Evolutionary conservation across 306 rosid species (phyloP).

Genomic region (Astragalus membranaceus): DNA sequence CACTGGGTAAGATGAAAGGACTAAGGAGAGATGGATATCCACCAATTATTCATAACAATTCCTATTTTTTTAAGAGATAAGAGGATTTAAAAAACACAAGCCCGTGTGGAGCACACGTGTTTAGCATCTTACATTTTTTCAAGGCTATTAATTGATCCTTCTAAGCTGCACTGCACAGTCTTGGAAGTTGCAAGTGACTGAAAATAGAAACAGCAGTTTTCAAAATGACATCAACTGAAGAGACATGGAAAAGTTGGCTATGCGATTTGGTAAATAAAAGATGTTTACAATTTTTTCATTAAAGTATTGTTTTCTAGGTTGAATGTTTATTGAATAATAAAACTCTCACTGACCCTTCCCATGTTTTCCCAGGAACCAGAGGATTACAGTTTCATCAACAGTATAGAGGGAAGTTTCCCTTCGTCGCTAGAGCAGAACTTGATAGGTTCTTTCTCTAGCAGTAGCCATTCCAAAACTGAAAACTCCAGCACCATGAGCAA

Average conservation of each 20-base stretch:
- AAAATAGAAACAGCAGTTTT: not conserved
- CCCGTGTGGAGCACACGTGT: too few relatives aligned
- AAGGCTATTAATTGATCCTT: not conserved
- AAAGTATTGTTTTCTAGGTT: not conserved
- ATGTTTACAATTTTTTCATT: not conserved
- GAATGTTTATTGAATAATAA: not conserved
- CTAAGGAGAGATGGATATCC: too few relatives aligned
- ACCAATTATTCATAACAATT: too few relatives aligned
- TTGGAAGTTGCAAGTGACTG: not conserved
- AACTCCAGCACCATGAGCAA: constrained; percentile 31
- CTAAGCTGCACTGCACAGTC: not conserved
- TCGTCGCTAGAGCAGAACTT: constrained; percentile 7
- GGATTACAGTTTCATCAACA: constrained; percentile 26
- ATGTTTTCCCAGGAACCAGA: constrained; percentile 29
- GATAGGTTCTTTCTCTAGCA: constrained; percentile 25
- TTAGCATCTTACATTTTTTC: too few relatives aligned
- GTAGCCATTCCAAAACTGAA: constrained; percentile 28
- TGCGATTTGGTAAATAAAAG: constrained; percentile 48
- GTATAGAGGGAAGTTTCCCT: constrained; percentile 16
- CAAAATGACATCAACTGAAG: constrained; percentile 33
- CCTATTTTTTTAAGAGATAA: too few relatives aligned
- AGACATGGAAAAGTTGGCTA: constrained; percentile 46
- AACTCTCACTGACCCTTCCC: not conserved
- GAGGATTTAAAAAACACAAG: too few relatives aligned
- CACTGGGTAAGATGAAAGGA: too few relatives aligned